Conservation (phyloP, 805 yeast species). For the Spathaspora passalidarum region DNA sequence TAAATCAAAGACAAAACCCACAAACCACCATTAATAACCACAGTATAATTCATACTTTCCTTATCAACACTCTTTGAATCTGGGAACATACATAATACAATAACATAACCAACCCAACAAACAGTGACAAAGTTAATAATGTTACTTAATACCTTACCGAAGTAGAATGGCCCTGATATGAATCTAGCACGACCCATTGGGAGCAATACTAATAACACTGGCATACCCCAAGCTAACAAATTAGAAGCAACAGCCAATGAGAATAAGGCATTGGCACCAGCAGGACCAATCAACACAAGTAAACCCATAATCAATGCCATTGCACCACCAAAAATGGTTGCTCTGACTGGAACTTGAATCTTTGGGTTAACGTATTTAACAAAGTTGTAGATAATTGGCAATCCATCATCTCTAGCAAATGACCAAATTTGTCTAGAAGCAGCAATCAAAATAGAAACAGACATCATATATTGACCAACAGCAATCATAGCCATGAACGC, state of each 20-base stretch:
- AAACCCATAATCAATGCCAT: constrained; percentile 53
- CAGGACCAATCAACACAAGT: constrained; percentile 54
- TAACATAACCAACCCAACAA: constrained; percentile 49
- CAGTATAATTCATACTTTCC: constrained; percentile 65
- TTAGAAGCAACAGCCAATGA: constrained; percentile 62
- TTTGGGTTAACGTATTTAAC: constrained; percentile 56
- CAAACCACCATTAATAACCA: constrained; percentile 59
- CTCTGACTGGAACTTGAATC: constrained; percentile 63
- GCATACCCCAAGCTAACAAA: constrained; percentile 59
- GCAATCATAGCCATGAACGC: constrained; percentile 60
- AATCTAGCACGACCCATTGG: constrained; percentile 50
- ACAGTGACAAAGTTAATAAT: constrained; percentile 44
- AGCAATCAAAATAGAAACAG: constrained; percentile 59
- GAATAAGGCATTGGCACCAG: constrained; percentile 63
- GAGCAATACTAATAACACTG: constrained; percentile 53
- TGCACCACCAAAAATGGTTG: constrained; percentile 53
- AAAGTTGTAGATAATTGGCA: constrained; percentile 53
- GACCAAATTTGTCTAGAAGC: constrained; percentile 74
- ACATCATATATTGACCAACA: constrained; percentile 64
- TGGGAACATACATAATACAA: constrained; percentile 64
- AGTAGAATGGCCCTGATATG: constrained; percentile 63
- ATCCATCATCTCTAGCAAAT: constrained; percentile 72
- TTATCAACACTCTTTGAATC: constrained; percentile 36
- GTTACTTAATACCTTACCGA: constrained; percentile 50
- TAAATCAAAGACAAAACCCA: constrained; percentile 54